Evolutionary conservation across 1,139 yeast genomes (phyloP).

Genomic region (Blastobotrys proliferans): DNA sequence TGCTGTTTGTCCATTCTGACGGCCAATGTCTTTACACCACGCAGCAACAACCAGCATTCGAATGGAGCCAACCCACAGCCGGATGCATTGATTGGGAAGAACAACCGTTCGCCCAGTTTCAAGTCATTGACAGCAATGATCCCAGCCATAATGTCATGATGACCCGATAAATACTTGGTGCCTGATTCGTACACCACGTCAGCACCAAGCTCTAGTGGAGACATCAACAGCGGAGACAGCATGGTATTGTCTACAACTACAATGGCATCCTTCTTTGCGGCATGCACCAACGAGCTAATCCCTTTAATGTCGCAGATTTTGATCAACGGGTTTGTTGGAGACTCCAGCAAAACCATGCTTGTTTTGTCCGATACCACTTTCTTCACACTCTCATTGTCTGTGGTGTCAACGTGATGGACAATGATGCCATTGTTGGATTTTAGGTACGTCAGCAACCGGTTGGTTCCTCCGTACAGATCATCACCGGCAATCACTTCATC

Average conservation of each 20-base stretch:
- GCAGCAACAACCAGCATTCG: constrained; percentile 80
- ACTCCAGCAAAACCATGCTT: constrained; percentile 74
- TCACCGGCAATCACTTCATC: constrained; percentile 90
- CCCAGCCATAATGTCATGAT: constrained; percentile 96
- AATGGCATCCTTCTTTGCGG: constrained; percentile 59
- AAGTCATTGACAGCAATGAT: constrained; percentile 66
- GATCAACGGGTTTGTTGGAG: constrained; percentile 89
- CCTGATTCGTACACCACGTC: constrained; percentile 93
- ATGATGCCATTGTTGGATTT: constrained; percentile 62
- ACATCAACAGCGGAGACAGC: constrained; percentile 87
- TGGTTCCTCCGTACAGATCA: constrained; percentile 90
- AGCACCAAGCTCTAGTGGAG: constrained; percentile 79
- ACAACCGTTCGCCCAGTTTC: constrained; percentile 62
- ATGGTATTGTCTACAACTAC: constrained; percentile 92
- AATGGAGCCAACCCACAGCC: constrained; percentile 91
- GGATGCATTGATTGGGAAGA: constrained; percentile 77
- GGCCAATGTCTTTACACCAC: constrained; percentile 84
- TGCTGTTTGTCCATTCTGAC: constrained; percentile 86
- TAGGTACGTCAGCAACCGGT: constrained; percentile 73
- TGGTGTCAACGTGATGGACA: constrained; percentile 79
- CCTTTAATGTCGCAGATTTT: constrained; percentile 76
- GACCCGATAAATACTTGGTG: constrained; percentile 87
- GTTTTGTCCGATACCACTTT: constrained; percentile 46
- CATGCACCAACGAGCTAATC: constrained; percentile 63
- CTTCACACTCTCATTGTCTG: constrained; percentile 55